Evolutionary conservation across 139 green algal species (phyloP), one percentile per base, ranked within the genome.

Genomic region (Chlorella sp.): DNA sequence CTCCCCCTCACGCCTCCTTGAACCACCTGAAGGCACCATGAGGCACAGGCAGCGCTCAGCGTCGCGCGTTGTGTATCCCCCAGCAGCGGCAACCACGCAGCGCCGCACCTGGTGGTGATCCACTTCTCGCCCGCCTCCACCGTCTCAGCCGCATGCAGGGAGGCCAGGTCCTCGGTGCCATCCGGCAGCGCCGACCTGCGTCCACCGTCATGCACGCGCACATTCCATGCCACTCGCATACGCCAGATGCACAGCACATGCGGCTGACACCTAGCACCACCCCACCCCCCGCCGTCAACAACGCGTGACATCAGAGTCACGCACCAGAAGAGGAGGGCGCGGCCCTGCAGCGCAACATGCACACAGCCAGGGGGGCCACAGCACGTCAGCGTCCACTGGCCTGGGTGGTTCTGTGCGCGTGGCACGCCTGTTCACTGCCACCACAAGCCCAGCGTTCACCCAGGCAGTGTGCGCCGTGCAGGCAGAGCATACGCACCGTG

Each of bases 61-160:
- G n/a, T n/a, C n/a, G n/a, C n/a, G n/a, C n/a, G n/a, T n/a, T n/a
- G n/a, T n/a, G n/a, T n/a, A n/a, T n/a, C n/a, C n/a, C n/a, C n/a
- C n/a, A n/a, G n/a, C n/a, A n/a, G n/a, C n/a, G n/a, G 55, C 55
- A 64, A 10, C 22, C 20, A 4, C 27, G 55, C 24, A 30, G 20
- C 55, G 55, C 22, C 20, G 4, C 27, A 64, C 55, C 55, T 27
- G 1, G 87, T 92, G 31, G 69, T 69, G 29, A 92, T 91, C 87
- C 87, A 92, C 81, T 92, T 92, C 4, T 77, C 67, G 2, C 87
- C 87, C 3, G n/a, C n/a, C 35, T 70, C n/a, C 29, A 92, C 84
- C 26, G 62, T 34, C 51, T 90, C 81, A 0, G 81, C 87, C 49
- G 81, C 80, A 59, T 92, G 87, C 10, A 92, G 78, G 22, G 74